Percentiles rank a stretch among this genome's conserved stretches.
Conservation (phyloP, 805 yeast genomes). For the Ogataea wickerhamii region DNA sequence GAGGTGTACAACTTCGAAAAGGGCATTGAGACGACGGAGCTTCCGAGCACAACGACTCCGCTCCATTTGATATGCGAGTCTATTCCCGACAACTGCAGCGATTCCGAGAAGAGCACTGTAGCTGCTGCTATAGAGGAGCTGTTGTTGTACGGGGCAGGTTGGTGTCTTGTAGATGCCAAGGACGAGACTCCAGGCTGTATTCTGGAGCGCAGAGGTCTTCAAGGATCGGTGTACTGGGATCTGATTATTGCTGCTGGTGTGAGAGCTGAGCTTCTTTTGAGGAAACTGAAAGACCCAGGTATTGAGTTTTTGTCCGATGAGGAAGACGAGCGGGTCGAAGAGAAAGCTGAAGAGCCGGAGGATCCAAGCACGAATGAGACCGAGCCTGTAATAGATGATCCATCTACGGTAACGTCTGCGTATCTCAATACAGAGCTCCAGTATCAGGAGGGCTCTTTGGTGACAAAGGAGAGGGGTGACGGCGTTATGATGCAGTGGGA, state of each 20-base stretch:
- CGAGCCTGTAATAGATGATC: conserved; percentile 37
- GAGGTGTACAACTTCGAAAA: conserved; percentile 61
- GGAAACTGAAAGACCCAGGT: conserved; percentile 63
- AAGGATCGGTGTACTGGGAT: conserved; percentile 38
- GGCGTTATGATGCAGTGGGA: conserved; percentile 99
- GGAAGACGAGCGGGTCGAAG: conserved; percentile 29
- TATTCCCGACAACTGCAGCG: conserved; percentile 38
- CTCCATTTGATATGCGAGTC: conserved; percentile 64
- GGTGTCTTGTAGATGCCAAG: conserved; percentile 74
- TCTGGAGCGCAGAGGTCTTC: conserved; percentile 48
- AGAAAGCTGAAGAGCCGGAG: conserved; percentile 18
- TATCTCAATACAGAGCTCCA: conserved; percentile 65
- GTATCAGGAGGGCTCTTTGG: conserved; percentile 63
- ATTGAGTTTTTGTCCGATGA: conserved; percentile 51
- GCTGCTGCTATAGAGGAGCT: conserved; percentile 56
- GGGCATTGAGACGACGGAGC: conserved; percentile 34
- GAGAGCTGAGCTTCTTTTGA: conserved; percentile 75
- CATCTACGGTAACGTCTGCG: conserved; percentile 61
- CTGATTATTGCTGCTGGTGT: conserved; percentile 81
- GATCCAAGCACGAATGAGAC: conserved; percentile 15
- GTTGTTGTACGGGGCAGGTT: conserved; percentile 86
- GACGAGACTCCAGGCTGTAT: conserved; percentile 85
- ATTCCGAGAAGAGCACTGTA: conserved; percentile 44
- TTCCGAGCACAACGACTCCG: conserved; percentile 66
- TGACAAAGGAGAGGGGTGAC: conserved; percentile 70